phyloP scores from a whole-genome alignment of 2,329 filamentous ascomycete species.

The Epicoccum sorghinum region DNA sequence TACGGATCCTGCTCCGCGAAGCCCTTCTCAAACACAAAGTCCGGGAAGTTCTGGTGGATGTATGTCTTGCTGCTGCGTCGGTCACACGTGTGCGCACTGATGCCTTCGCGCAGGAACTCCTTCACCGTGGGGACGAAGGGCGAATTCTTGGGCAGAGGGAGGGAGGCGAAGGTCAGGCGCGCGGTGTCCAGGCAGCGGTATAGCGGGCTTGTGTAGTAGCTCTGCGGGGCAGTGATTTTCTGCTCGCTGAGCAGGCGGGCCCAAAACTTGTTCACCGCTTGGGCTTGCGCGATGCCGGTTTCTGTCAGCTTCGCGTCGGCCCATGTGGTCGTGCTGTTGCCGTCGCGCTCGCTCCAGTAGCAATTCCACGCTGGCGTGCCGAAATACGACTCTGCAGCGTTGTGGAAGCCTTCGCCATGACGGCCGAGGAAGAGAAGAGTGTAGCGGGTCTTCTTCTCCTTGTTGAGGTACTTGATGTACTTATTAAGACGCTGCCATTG shows the following conservation, averaged over 20 bases:
- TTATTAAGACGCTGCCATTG: slow-evolving; percentile 70
- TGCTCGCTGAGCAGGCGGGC: slow-evolving; percentile 55
- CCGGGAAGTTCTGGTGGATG: slow-evolving; percentile 60
- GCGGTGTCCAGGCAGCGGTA: slow-evolving; percentile 68
- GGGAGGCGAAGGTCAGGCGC: slow-evolving; percentile 63
- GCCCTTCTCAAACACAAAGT: slow-evolving; percentile 63
- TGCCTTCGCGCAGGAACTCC: slow-evolving; percentile 69
- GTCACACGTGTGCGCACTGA: slow-evolving; percentile 73
- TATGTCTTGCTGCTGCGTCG: slow-evolving; percentile 61
- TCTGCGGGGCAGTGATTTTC: slow-evolving; percentile 65
- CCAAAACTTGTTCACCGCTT: slow-evolving; percentile 66
- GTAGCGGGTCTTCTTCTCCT: slow-evolving; percentile 58
- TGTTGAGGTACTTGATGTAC: slow-evolving; percentile 64
- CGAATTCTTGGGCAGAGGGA: slow-evolving; percentile 57
- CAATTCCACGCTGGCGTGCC: slow-evolving; percentile 73
- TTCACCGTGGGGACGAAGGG: slow-evolving; percentile 67
- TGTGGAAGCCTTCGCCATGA: slow-evolving; percentile 72
- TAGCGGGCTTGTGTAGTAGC: slow-evolving; percentile 70
- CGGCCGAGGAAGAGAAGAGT: slow-evolving; percentile 72
- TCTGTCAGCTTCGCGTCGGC: slow-evolving; percentile 67
- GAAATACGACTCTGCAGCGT: slow-evolving; percentile 69
- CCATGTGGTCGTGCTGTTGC: slow-evolving; percentile 69
- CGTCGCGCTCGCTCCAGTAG: slow-evolving; percentile 70
- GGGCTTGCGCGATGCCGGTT: slow-evolving; percentile 63
- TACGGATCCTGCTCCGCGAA: slow-evolving; percentile 66